phyloP scores from a whole-genome alignment of 306 rosid species.

The Hippophae tibetana region DNA sequence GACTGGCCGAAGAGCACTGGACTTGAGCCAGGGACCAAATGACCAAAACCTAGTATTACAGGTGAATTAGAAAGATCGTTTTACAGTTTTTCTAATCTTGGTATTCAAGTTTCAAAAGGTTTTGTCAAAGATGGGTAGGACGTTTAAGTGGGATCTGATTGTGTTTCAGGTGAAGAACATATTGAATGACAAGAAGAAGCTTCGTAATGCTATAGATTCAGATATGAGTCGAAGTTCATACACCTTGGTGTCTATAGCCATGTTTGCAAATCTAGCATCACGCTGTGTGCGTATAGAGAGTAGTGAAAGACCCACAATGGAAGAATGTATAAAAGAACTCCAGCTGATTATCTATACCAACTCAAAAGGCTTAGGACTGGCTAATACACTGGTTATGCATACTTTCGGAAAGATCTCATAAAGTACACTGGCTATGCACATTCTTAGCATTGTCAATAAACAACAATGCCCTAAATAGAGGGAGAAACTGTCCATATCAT shows the following conservation, averaged over 20 bases:
- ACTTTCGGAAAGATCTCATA: conserved; percentile 34
- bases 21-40: conserved; percentile 73
- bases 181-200: conserved; percentile 69
- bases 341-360: conserved; percentile 59
- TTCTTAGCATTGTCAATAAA: conserved; percentile 11
- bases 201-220: conserved; percentile 73
- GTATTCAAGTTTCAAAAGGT: conserved; percentile 2
- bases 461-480: not conserved
- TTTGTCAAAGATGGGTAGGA: not conserved
- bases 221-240: conserved; percentile 68
- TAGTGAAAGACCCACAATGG: conserved; percentile 76
- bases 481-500: conserved; percentile 10
- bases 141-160: not conserved
- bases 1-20: conserved; percentile 92
- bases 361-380: conserved; percentile 56
- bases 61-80: conserved; percentile 26
- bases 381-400: conserved; percentile 23
- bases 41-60: conserved; percentile 92
- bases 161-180: conserved; percentile 60
- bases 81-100: not conserved
- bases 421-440: no score
- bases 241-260: conserved; percentile 65
- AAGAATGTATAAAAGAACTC: conserved; percentile 70
- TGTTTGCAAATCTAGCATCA: conserved; percentile 91
- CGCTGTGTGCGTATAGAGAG: conserved; percentile 76